Evolutionary conservation across 2,329 filamentous ascomycete genomes (phyloP).

Genomic region (Ophiosphaerella narmari): DNA sequence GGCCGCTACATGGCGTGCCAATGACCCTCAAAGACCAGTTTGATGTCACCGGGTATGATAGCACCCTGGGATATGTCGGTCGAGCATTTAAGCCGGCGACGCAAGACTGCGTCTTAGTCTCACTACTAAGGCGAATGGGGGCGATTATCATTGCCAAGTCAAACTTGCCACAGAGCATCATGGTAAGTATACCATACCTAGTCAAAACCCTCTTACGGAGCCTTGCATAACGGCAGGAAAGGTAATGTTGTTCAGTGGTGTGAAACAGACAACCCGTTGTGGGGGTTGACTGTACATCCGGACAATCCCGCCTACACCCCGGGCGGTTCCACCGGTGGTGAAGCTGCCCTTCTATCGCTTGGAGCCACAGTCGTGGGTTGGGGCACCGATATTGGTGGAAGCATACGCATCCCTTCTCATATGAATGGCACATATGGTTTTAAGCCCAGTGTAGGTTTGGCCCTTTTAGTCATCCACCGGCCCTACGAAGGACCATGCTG

Average conservation of each 20-base stretch:
- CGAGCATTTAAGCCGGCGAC: constrained; percentile 60
- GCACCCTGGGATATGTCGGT: constrained; percentile 65
- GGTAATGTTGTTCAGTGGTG: constrained; percentile 53
- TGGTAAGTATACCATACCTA: constrained; percentile 44
- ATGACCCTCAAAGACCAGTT: constrained; percentile 57
- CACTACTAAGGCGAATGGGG: constrained; percentile 60
- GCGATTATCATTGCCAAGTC: constrained; percentile 55
- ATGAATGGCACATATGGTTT: constrained; percentile 64
- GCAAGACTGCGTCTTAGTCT: constrained; percentile 59
- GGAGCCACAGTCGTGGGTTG: constrained; percentile 61
- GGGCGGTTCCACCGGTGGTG: constrained; percentile 65
- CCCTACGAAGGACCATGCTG: neutral
- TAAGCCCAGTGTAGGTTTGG: constrained; percentile 50
- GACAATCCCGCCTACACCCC: constrained; percentile 58
- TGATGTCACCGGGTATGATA: constrained; percentile 54
- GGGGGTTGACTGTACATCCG: constrained; percentile 62
- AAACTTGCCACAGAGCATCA: constrained; percentile 63
- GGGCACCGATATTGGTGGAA: constrained; percentile 63
- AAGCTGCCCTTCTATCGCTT: constrained; percentile 61
- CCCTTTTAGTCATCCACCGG: neutral
- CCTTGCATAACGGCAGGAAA: neutral
- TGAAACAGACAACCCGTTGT: constrained; percentile 66
- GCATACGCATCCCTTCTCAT: constrained; percentile 62
- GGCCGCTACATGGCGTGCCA: constrained; percentile 55
- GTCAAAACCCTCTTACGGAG: no score